Evolutionary conservation across 1,284 basidiomycete species (phyloP).

Genomic region (Rhodotorula mucilaginosa): DNA sequence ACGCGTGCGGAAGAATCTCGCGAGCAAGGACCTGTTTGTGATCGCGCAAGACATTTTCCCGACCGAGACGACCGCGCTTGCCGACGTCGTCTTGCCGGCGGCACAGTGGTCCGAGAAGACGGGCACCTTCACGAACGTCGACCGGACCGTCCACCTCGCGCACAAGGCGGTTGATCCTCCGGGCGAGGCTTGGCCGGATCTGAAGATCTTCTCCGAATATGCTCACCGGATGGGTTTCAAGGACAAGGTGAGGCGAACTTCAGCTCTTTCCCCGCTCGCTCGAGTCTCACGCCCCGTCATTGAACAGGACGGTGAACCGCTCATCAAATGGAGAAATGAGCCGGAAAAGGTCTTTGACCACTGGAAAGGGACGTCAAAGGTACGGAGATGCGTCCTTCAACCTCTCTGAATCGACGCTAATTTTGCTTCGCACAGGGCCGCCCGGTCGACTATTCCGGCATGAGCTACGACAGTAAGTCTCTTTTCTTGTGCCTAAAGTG

Average conservation of each 20-base stretch:
- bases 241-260: slow-evolving; percentile 3
- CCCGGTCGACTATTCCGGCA: slow-evolving; percentile 7
- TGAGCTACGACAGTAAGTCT: slow-evolving; percentile 10
- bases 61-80: slow-evolving; percentile 17
- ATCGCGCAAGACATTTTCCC: slow-evolving; percentile 22
- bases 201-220: slow-evolving; percentile 21
- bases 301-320: slow-evolving; percentile 3
- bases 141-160: slow-evolving; percentile 14
- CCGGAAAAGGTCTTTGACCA: slow-evolving; percentile 8
- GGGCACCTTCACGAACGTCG: slow-evolving; percentile 11
- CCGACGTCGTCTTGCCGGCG: slow-evolving; percentile 16
- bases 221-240: slow-evolving; percentile 13
- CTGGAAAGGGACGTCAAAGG: slow-evolving; percentile 9
- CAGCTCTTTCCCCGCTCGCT: background rate
- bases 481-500: background rate
- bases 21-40: slow-evolving; percentile 18
- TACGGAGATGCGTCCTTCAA: background rate
- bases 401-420: background rate
- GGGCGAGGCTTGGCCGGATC: slow-evolving; percentile 11
- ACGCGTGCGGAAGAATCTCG: slow-evolving; percentile 7
- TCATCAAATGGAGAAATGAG: slow-evolving; percentile 9
- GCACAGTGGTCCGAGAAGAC: slow-evolving; percentile 20
- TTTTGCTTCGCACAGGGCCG: background rate
- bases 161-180: slow-evolving; percentile 15
- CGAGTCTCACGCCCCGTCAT: background rate